phyloP scores from a whole-genome alignment of 768 basidiomycete species.

The Fibroporia radiculosa region DNA sequence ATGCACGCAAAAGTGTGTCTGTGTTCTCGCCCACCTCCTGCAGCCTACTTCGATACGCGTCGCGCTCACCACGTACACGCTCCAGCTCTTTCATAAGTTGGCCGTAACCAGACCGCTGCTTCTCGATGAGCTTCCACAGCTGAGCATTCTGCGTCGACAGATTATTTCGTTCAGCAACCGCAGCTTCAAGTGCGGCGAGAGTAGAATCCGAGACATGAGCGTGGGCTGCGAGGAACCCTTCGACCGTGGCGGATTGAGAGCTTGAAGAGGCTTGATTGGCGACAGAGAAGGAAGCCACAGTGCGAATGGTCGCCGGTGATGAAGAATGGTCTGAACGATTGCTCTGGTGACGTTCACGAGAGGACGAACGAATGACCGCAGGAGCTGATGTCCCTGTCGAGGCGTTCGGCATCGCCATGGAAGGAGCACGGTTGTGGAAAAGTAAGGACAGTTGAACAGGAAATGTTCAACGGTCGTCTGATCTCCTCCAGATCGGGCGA shows the following conservation, averaged over 20 bases:
- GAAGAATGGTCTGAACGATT: conserved; percentile 14
- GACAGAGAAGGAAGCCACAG: conserved; percentile 15
- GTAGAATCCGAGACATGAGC: conserved; percentile 45
- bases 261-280: conserved; percentile 19
- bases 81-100: conserved; percentile 81
- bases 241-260: conserved; percentile 36
- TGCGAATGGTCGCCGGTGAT: conserved; percentile 13
- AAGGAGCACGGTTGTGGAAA: too few relatives aligned
- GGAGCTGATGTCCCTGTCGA: too few relatives aligned
- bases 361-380: too few relatives aligned
- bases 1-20: conserved; percentile 29
- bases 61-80: conserved; percentile 74
- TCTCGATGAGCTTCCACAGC: conserved; percentile 94
- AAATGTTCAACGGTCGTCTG: too few relatives aligned
- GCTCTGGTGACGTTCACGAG: conserved; percentile 12
- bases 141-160: conserved; percentile 81
- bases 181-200: conserved; percentile 61
- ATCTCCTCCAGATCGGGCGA: too few relatives aligned
- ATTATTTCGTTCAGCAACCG: conserved; percentile 72
- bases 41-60: conserved; percentile 40
- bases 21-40: conserved; percentile 35
- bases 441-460: too few relatives aligned
- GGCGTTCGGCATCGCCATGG: too few relatives aligned
- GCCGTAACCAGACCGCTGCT: conserved; percentile 75
- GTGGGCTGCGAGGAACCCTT: conserved; percentile 49